Base-by-base conservation (phyloP, 768 basidiomycete genomes). In the Candolleomyces aberdarensis region DNA sequence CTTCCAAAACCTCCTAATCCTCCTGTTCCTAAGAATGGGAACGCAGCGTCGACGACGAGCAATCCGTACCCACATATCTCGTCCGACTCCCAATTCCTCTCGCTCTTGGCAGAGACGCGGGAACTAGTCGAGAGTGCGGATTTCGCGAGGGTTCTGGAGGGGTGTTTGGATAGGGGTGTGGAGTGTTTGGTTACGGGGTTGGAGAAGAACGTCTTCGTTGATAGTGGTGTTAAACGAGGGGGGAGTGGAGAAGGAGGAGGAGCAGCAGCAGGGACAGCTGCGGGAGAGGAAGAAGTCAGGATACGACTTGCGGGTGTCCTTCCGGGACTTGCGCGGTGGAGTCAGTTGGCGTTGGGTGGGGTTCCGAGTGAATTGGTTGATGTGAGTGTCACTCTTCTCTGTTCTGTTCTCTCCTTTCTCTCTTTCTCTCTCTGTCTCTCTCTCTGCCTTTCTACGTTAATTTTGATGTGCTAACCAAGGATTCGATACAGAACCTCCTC, bases 331-430 rank as follows among this genome's bases (percentile, higher is more conserved):
- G 86, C 89, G 58, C 77, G 85, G 59, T 94, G 94, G 92, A 88
- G 87, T 66, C 83, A 83, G 63, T 60, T 85, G 60, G 86, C 87
- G 43, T 70, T 94, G 65, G 81, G 85, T 63, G 83, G 83, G 17
- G 70, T 88, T 58, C 92, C 91, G 40, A 93, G 92, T 70, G 91
- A 91, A 70, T 75, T 94, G 64, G 83, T 93, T 29, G 92, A 95
- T 76, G 94, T 93, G 69, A 73, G 90, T 46, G 63, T 44, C 40
- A 36, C 39, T 39, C 52, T 44, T 51, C 40, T 43, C 59, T 22
- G 26, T 51, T 56, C 26, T 29, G n/a, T 41, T 29, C 26, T 51
- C 43, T 49, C 9, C 31, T 26, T 53, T 31, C n/a, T 15, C 14
- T 13, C 41, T 40, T 41, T 39, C 52, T 44, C n/a, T 51, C 40